Evolutionary conservation across 2,329 filamentous ascomycete genomes (phyloP).

Genomic region (Coniochaeta pulveracea): DNA sequence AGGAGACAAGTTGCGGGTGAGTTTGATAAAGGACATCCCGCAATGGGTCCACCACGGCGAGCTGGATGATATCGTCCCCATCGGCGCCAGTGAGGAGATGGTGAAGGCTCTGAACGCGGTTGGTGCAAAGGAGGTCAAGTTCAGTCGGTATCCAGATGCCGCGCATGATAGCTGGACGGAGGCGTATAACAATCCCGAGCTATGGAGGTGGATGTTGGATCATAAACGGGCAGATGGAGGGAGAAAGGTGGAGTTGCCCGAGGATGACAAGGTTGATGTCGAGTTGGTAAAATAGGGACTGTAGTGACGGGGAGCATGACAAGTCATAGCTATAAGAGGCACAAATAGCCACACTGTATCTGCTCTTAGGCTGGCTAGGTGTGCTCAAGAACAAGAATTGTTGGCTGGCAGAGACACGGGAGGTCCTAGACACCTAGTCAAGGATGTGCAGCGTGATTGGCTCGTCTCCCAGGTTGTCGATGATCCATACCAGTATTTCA

Average conservation of each 20-base stretch:
- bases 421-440: too few relatives aligned
- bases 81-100: constrained; percentile 2
- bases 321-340: too few relatives aligned
- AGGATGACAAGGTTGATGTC: not conserved
- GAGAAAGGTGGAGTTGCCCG: not conserved
- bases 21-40: not conserved
- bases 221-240: not conserved
- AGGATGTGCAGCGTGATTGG: too few relatives aligned
- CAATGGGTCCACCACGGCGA: constrained; percentile 3
- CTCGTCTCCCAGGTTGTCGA: too few relatives aligned
- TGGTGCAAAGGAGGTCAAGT: not conserved
- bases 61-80: constrained; percentile 1
- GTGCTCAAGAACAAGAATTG: too few relatives aligned
- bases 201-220: constrained; percentile 2
- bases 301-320: too few relatives aligned
- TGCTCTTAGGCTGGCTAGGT: too few relatives aligned
- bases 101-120: not conserved
- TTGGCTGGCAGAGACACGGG: too few relatives aligned
- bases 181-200: not conserved
- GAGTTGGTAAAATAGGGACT: too few relatives aligned
- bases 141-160: not conserved
- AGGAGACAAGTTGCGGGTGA: not conserved
- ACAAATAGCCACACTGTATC: too few relatives aligned
- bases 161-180: constrained; percentile 1
- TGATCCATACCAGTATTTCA: too few relatives aligned